Evolutionary conservation across 805 yeast species (phyloP).

Genomic region (Jamesozyma rosinii): DNA sequence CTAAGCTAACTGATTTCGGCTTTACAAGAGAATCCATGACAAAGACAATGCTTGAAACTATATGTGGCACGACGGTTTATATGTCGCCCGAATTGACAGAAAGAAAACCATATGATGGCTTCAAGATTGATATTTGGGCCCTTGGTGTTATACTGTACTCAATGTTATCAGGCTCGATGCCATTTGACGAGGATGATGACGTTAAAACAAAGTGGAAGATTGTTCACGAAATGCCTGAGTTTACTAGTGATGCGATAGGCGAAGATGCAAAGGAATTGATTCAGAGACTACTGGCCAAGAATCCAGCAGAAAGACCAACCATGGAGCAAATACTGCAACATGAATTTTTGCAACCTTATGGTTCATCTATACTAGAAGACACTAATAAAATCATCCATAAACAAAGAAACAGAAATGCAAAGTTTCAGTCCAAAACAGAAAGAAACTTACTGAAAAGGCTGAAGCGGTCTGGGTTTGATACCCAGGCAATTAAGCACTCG

Average conservation of each 20-base stretch:
- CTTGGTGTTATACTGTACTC: conserved; percentile 84
- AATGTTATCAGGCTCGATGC: conserved; percentile 76
- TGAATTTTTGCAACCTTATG: conserved; percentile 42
- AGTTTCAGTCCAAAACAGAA: conserved; percentile 55
- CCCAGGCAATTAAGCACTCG: conserved; percentile 47
- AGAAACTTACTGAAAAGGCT: conserved; percentile 50
- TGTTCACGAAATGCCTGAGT: conserved; percentile 55
- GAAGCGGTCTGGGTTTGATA: conserved; percentile 53
- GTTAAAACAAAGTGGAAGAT: conserved; percentile 50
- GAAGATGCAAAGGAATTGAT: conserved; percentile 44
- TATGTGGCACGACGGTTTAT: conserved; percentile 91
- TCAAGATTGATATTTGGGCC: conserved; percentile 83
- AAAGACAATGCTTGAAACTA: conserved; percentile 56
- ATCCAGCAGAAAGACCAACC: conserved; percentile 55
- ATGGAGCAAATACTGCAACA: conserved; percentile 42
- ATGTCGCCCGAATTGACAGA: conserved; percentile 91
- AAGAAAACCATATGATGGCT: conserved; percentile 65
- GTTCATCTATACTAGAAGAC: conserved; percentile 34
- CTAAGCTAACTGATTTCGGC: conserved; percentile 87
- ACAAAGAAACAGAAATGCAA: conserved; percentile 32
- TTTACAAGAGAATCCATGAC: conserved; percentile 71
- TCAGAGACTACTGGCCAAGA: conserved; percentile 49
- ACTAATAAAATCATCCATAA: conserved; percentile 32
- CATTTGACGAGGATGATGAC: conserved; percentile 79
- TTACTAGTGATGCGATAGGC: conserved; percentile 37